Evolutionary conservation across 73 alveolate genomes (phyloP), one percentile per base, ranked within the genome.

Genomic region (Paramecium tetraurelia): DNA sequence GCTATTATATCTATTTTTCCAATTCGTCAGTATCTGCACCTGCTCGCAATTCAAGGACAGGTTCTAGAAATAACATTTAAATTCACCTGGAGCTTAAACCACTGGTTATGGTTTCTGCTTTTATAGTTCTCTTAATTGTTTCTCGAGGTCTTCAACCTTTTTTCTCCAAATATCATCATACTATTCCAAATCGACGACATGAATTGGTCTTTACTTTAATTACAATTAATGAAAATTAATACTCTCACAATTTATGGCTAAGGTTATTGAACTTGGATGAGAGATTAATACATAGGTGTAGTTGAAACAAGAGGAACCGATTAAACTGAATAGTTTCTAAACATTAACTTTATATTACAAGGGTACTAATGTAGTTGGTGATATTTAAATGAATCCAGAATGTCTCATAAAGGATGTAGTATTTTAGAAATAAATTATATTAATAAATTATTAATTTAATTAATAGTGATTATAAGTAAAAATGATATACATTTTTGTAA

Each of bases 131-230:
- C 46, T 24, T 33, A 63, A 63, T 33, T 63, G 27, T 63, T 33
- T 63, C 31, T 63, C 84, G 10, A 63, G 46, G 7, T 63, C 84
- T 63, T 63, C 84, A 11, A 63, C 84, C 31, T 33, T 63, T 63
- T 63, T 63, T 63, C 84, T 63, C 84, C 84, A 63, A 63, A 63
- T 63, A 7, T 63, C 84, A 63, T 63, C 84, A 63, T 63, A 63
- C 31, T 63, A n/a, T 63, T 63, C 84, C 20, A 63, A 33, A 63
- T 63, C 84, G 14, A 63, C 84, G 11, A 63, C 84, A 63, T 63
- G 50, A 63, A 63, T 63, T 12, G 84, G 84, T 63, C 84, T 63
- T 63, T 63, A 33, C 84, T 63, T 16, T 63, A 27, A 0, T 22
- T 14, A 63, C 46, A 63, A 31, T 63, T 3, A 63, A 63, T 1